phyloP scores from a whole-genome alignment of 2,329 filamentous ascomycete genomes.

The Penicillium paneum region DNA sequence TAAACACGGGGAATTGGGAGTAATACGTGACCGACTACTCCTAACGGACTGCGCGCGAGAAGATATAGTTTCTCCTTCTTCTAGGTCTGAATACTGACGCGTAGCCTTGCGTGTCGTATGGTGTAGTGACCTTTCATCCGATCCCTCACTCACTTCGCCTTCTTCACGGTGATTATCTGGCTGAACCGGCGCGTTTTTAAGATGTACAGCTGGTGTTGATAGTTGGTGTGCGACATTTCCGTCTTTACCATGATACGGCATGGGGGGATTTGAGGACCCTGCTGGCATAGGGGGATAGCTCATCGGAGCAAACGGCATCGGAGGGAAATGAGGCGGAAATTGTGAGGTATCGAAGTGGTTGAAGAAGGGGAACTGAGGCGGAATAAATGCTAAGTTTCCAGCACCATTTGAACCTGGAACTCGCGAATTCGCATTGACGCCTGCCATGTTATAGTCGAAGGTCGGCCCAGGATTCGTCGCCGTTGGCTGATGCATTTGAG shows the following conservation, averaged over 20 bases:
- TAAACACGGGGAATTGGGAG: not conserved
- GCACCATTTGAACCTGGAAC: slow-evolving; percentile 31
- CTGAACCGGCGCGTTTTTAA: slow-evolving; percentile 29
- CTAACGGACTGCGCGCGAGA: slow-evolving; percentile 20
- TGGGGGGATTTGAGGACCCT: slow-evolving; percentile 12
- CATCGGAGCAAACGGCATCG: slow-evolving; percentile 25
- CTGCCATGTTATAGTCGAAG: slow-evolving; percentile 24
- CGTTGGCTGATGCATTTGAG: slow-evolving; percentile 23
- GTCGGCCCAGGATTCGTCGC: slow-evolving; percentile 12
- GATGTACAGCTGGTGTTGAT: not conserved
- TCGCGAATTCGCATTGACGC: slow-evolving; percentile 28
- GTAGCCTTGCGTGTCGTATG: not conserved
- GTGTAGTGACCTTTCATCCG: slow-evolving; percentile 28
- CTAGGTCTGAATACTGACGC: slow-evolving; percentile 16
- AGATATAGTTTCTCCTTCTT: slow-evolving; percentile 28
- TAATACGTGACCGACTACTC: slow-evolving; percentile 35
- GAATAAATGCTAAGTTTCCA: slow-evolving; percentile 24
- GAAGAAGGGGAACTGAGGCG: slow-evolving; percentile 31
- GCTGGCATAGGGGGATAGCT: slow-evolving; percentile 21
- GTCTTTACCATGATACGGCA: not conserved
- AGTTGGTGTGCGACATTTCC: not conserved
- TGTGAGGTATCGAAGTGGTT: slow-evolving; percentile 35
- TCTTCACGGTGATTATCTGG: slow-evolving; percentile 59
- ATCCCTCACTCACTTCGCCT: slow-evolving; percentile 71
- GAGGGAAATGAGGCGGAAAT: slow-evolving; percentile 33